These are phyloP conservation scores for Fusarium nematophilum DNA, from an alignment of 2,329 filamentous ascomycete species.

Conservation along the genomic window DNA sequence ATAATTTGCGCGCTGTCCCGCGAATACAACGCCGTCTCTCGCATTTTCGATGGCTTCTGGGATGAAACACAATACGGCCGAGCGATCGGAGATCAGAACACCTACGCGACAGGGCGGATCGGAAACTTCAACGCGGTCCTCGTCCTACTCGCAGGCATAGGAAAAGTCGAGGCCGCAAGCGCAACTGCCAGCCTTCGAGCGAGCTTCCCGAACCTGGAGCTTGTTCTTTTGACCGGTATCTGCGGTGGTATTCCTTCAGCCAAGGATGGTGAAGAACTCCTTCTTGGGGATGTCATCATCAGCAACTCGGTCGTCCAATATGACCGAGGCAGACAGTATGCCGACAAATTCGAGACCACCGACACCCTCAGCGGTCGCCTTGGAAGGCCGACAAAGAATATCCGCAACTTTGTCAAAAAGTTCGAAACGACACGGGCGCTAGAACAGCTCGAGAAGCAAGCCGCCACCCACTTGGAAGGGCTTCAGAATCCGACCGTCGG, in stretches of 20 bases:
- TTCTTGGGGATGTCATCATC: constrained; percentile 50
- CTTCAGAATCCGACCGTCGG: neutral
- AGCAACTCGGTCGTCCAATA: constrained; percentile 45
- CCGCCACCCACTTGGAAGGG: neutral
- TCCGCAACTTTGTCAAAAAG: neutral
- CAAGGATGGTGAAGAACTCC: constrained; percentile 17
- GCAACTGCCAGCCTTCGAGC: constrained; percentile 43
- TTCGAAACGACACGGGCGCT: neutral
- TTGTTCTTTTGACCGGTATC: constrained; percentile 53
- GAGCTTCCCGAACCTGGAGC: constrained; percentile 49
- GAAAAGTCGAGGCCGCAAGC: constrained; percentile 43
- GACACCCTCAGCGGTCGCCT: constrained; percentile 38
- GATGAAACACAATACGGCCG: constrained; percentile 37
- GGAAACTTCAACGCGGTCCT: constrained; percentile 46
- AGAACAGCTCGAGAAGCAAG: neutral
- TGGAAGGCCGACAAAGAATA: constrained; percentile 1
- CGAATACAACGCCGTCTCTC: constrained; percentile 39
- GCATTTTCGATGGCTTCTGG: constrained; percentile 45
- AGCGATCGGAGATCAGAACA: constrained; percentile 42
- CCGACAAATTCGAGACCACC: constrained; percentile 37
- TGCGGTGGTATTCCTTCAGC: constrained; percentile 52
- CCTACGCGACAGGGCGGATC: constrained; percentile 46
- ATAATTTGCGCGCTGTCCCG: constrained; percentile 44
- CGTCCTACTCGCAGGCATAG: constrained; percentile 42
- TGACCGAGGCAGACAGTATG: constrained; percentile 39